Base-by-base conservation (phyloP, 1,284 basidiomycete genomes). In the Caloboletus inedulis region DNA sequence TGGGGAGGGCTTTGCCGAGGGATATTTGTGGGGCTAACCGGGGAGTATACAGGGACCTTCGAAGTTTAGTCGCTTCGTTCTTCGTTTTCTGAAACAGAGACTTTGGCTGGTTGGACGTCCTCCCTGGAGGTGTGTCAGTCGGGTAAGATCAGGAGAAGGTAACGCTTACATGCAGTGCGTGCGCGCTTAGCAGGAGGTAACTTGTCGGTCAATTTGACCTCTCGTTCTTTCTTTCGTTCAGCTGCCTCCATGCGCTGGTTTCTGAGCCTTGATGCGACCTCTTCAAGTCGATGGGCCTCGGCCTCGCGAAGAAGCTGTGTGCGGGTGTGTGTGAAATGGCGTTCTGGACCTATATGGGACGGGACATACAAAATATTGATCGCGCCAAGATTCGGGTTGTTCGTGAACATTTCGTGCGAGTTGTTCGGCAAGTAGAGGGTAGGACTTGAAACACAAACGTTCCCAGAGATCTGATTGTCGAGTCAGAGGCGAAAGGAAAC, bases 31-130 rank as follows among this genome's bases (percentile, higher is more conserved):
- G 79, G 36, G 79, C 61, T 54, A 78, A 71, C 27, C 75, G 77
- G 47, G 77, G 67, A 44, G 73, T 72, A 62, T 81, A 87, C 59
- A 85, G 69, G 30, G 77, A 78, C 64, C 79, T 82, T 65, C 84
- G 83, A 41, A 85, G 68, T 62, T 80, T 85, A 36, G 79, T 82
- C 13, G 86, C 84, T 61, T 89, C 84, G 31, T 75, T 74, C 54
- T 79, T 78, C 8, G 88, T 85, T 71, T 87, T 89, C 71, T 90
- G 85, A 59, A 91, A 82, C 12, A 91, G 73, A 10, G 83, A 78
- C 71, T 84, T 89, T 18, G 84, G 82, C 57, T 76, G 79, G 40
- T 68, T 57, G 35, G 67, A 56, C 27, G 67, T 63, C 40, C 73
- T 75, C 81, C 83, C 83, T 85, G 58, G 27, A 51, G 39, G 43